A percentile compares a stretch with the other conserved stretches of the same genome.
phyloP scores from a whole-genome alignment of 1,139 yeast genomes.

The Kluyveromyces marxianus region DNA sequence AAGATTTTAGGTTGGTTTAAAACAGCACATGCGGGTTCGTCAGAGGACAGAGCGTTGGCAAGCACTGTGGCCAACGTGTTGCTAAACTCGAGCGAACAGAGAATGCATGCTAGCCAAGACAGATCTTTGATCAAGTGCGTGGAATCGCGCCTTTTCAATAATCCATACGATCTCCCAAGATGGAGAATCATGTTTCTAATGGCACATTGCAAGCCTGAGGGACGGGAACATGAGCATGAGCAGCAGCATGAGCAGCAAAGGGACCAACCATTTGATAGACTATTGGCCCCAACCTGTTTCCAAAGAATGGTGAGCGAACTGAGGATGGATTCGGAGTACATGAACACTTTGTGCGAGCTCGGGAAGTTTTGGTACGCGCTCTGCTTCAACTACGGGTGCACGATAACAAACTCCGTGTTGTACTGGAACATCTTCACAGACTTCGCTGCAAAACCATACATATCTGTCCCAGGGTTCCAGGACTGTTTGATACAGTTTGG shows the following conservation, averaged over 20 bases:
- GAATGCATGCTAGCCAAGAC: neutral
- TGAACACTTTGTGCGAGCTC: slow-evolving; percentile 5
- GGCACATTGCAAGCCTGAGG: slow-evolving; percentile 6
- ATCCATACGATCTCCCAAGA: slow-evolving; percentile 5
- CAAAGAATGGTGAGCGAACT: slow-evolving; percentile 2
- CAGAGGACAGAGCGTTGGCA: slow-evolving; percentile 3
- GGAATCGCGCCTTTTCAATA: slow-evolving; percentile 4
- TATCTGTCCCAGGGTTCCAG: slow-evolving; percentile 2
- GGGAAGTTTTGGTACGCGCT: slow-evolving; percentile 12
- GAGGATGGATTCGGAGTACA: neutral
- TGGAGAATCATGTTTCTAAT: slow-evolving; percentile 10
- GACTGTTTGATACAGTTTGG: slow-evolving; percentile 9
- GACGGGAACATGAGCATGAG: neutral
- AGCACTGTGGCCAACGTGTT: slow-evolving; percentile 8
- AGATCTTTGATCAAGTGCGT: slow-evolving; percentile 5
- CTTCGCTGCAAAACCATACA: slow-evolving; percentile 5
- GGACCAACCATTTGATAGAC: slow-evolving; percentile 3
- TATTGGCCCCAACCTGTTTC: slow-evolving; percentile 5
- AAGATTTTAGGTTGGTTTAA: slow-evolving; percentile 5
- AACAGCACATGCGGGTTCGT: neutral
- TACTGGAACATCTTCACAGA: slow-evolving; percentile 7
- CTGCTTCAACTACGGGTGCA: slow-evolving; percentile 9
- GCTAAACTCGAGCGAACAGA: slow-evolving; percentile 1
- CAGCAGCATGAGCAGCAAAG: neutral
- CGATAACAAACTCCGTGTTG: neutral